Evolutionary conservation across 164 flowering plant species (phyloP), one percentile per base, ranked within the genome.

Genomic region (Cinnamomum micranthum): DNA sequence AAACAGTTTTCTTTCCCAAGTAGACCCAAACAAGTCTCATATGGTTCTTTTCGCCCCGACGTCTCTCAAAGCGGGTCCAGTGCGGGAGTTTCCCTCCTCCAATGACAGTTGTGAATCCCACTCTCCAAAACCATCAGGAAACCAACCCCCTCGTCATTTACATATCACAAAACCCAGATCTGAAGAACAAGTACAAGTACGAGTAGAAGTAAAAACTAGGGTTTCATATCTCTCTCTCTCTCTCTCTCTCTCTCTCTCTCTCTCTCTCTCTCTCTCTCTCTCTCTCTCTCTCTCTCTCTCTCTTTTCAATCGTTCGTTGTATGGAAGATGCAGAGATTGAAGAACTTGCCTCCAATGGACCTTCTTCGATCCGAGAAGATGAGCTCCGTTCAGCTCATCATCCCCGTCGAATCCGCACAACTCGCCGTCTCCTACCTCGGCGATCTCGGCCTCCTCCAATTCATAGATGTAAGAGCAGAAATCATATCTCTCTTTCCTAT

Each of bases 361-460:
- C 92, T 91, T 83, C 77, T 92, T 78, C 89, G 98, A 14, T 94
- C 97, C 75, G 97, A 92, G 84, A 81, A 92, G 81, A 95, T 93
- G 99, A 96, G 91, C 60, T 80, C 93, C 75, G 96, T 91, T 2
- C 99, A 93, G 77, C 82, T 95, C 83, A 95, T 95, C 84, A 82
- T 95, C 80, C 98, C 99, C 31, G 82, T 92, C 62, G 99, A 95
- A 68, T 90, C 99, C 50, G 88, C 97, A 79, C 98, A 92, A 68
- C 87, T 74, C 62, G 85, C 95, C 76, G 80, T 92, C 83, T 86
- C 94, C 24, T 93, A 91, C 73, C 92, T 95, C 74, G 99, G 99
- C 4, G 94, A 91, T 51, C 83, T 92, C 73, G 99, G 97, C 73
- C 90, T 93, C 67, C 47, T 95, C 62, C 99, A 95, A 78, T 93